These are phyloP conservation scores for Cercospora janseana DNA, from an alignment of 2,329 filamentous ascomycete species.

Conservation along the genomic window DNA sequence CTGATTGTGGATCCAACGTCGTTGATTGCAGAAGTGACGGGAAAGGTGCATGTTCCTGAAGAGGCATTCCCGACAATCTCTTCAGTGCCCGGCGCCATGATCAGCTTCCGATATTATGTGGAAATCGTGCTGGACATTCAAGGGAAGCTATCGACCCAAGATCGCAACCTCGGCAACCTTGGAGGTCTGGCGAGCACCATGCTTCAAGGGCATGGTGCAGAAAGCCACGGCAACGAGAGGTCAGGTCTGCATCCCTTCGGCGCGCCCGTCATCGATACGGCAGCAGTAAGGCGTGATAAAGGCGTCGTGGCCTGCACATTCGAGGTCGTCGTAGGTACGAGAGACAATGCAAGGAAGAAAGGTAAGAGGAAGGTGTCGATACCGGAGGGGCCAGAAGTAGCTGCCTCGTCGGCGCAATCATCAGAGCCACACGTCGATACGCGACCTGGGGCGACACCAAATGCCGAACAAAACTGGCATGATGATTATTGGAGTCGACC, in stretches of 20 bases:
- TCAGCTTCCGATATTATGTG: constrained; percentile 89
- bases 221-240: constrained; percentile 14
- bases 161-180: constrained; percentile 46
- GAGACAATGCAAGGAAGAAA: constrained; percentile 62
- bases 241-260: constrained; percentile 25
- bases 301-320: constrained; percentile 85
- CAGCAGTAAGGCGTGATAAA: constrained; percentile 81
- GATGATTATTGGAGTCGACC: constrained; percentile 14
- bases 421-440: constrained; percentile 5
- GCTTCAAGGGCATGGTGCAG: constrained; percentile 14
- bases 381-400: constrained; percentile 9
- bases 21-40: constrained; percentile 74
- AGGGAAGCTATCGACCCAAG: constrained; percentile 75
- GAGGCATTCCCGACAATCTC: constrained; percentile 90
- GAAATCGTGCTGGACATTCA: constrained; percentile 92
- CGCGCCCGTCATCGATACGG: constrained; percentile 78
- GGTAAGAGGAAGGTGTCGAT: constrained; percentile 45
- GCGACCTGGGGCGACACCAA: constrained; percentile 13
- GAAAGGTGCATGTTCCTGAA: constrained; percentile 81
- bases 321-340: constrained; percentile 82
- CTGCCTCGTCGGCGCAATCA: not conserved
- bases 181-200: constrained; percentile 29
- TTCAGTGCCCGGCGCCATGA: constrained; percentile 86
- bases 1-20: constrained; percentile 81
- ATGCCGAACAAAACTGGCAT: not conserved